phyloP scores from a whole-genome alignment of 2,329 filamentous ascomycete species.

The Botrytis cinerea region DNA sequence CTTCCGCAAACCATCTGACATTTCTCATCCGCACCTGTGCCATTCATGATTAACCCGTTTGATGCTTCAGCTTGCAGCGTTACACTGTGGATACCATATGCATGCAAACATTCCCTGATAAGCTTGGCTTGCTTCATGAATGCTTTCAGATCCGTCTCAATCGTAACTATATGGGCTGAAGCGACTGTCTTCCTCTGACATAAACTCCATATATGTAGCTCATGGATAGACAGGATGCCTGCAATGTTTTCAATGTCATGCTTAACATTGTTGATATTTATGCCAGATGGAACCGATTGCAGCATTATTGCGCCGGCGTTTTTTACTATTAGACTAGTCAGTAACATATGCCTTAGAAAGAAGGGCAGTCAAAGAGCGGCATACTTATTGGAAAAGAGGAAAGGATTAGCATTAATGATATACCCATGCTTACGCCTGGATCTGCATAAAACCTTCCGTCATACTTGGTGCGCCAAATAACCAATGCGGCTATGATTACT shows the following conservation, averaged over 20 bases:
- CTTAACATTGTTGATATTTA: conserved; percentile 63
- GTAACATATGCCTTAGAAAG: background rate
- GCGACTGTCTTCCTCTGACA: conserved; percentile 71
- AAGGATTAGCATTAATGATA: conserved; percentile 70
- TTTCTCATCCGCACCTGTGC: conserved; percentile 20
- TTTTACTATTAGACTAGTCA: conserved; percentile 45
- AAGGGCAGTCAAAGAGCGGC: background rate
- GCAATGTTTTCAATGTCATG: conserved; percentile 71
- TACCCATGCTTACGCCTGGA: conserved; percentile 67
- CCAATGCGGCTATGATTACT: conserved; percentile 67
- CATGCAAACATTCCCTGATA: conserved; percentile 69
- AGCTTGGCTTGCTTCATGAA: conserved; percentile 64
- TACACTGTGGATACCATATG: conserved; percentile 70
- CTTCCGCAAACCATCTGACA: conserved; percentile 33
- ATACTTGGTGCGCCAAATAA: conserved; percentile 66
- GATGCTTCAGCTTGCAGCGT: conserved; percentile 68
- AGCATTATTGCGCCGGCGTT: conserved; percentile 66
- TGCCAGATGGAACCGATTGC: conserved; percentile 62
- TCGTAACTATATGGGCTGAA: conserved; percentile 67
- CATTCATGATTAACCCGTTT: conserved; percentile 12
- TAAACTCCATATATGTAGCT: conserved; percentile 73
- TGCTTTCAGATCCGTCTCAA: conserved; percentile 54
- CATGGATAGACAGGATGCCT: conserved; percentile 67
- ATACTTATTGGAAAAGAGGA: conserved; percentile 59
- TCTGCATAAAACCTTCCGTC: conserved; percentile 69